Percentiles rank a stretch among this genome's conserved stretches.
Evolutionary conservation across 2,329 filamentous ascomycete species (phyloP).

Genomic region (Botrytis fragariae): DNA sequence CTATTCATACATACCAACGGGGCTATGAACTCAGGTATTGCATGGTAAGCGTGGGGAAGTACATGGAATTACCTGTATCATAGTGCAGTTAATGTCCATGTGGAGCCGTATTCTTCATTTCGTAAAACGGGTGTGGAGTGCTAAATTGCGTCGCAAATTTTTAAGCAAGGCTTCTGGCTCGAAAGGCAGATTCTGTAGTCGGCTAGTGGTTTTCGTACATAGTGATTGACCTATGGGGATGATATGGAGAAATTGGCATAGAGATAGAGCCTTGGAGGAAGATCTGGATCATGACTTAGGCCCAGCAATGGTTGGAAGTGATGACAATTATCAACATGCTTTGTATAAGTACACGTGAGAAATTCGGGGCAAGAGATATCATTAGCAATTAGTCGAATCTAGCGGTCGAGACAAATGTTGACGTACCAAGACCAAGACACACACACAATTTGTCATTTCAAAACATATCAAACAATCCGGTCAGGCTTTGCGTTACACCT

Average conservation of each 20-base stretch:
- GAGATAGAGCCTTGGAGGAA: not conserved
- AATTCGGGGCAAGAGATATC: not conserved
- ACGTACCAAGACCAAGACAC: not conserved
- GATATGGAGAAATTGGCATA: not conserved
- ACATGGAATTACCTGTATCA: not conserved
- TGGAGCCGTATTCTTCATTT: not conserved
- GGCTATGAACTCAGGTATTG: not conserved
- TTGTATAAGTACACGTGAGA: slow-evolving; percentile 1
- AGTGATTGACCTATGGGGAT: not conserved
- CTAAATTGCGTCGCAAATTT: not conserved
- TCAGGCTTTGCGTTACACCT: not conserved
- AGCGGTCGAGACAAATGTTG: not conserved
- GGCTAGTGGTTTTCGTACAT: not conserved
- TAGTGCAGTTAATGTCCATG: not conserved
- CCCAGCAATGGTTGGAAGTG: not conserved
- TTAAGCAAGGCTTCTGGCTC: not conserved
- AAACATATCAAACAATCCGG: not conserved
- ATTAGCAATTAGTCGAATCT: not conserved
- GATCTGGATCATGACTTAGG: not conserved
- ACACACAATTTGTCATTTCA: not conserved
- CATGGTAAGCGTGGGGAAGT: not conserved
- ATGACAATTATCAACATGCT: not conserved
- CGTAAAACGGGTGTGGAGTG: not conserved
- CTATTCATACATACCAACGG: not conserved
- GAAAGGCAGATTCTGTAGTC: not conserved